Evolutionary conservation across 495 filamentous ascomycete genomes (phyloP).

Genomic region (Tuber borchii): DNA sequence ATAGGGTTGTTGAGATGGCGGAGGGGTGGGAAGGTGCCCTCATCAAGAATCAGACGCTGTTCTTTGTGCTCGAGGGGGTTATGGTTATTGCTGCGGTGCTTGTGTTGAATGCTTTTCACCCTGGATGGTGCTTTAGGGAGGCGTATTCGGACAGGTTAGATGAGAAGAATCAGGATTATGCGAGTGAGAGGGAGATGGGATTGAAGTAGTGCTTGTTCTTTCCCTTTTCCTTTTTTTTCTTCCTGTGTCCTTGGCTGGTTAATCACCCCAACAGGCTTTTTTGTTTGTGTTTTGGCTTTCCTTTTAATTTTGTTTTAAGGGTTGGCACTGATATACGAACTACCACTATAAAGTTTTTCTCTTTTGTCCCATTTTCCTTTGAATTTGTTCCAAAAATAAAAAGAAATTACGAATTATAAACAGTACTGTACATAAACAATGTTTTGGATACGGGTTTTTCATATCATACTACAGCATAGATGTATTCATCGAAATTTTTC

Average conservation of each 20-base stretch:
- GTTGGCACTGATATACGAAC: neutral
- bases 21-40: constrained; percentile 56
- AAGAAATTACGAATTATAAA: neutral
- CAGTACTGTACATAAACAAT: too few species aligned
- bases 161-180: constrained; percentile 2
- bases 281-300: neutral
- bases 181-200: constrained; percentile 6
- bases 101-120: constrained; percentile 56
- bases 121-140: constrained; percentile 49
- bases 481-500: neutral
- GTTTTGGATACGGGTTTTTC: neutral
- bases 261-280: neutral
- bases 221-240: neutral
- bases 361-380: neutral
- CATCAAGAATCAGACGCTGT: constrained; percentile 55
- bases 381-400: neutral
- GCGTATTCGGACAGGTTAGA: constrained; percentile 19
- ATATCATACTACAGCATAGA: neutral
- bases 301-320: neutral
- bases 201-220: neutral
- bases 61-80: constrained; percentile 66
- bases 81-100: constrained; percentile 59
- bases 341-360: neutral
- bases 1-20: constrained; percentile 59
- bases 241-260: neutral